Evolutionary conservation across 768 basidiomycete genomes (phyloP), one percentile per base, ranked within the genome.

Genomic region (Thelephora ganbajun): DNA sequence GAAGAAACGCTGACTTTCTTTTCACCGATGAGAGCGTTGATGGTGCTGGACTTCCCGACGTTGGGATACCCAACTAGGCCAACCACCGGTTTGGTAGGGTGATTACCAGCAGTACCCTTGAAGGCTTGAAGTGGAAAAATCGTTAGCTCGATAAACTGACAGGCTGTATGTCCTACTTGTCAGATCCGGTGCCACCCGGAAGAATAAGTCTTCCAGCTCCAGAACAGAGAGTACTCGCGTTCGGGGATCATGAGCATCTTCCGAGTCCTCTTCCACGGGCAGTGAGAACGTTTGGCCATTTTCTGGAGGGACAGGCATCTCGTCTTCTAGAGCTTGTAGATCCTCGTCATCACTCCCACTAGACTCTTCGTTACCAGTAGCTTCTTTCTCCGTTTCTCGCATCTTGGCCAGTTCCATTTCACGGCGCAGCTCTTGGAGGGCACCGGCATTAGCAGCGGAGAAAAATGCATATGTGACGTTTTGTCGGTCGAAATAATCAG

Each of bases 1-100:
- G 94, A 81, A 3, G 94, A 98, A 22, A 99, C 96, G 59, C 91
- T 96, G 53, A 99, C 96, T 72, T 88, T 91, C 69, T 96, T 94
- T 61, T 91, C 85, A 34, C 94, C 96, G 5, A 99, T 72, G 6
- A 99, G 73, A 5, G 94, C 86, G 61, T 99, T 99, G 58, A 99
- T 93, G 5, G 96, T 92, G 51, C 90, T 93, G 0, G 94, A 98
- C 65, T 99, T 99, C 13, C 96, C 96, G 19, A 97, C 94, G 58
- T 99, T 99, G 0, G 96, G 96, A 61, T 99, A 98, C 23, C 96
- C 96, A 36, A 99, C 96, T 12, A 99, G 77, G 30, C 91, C 91
- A 35, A 96, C 79, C 5, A 80, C 77, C 2, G 89, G 69, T 59
- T 77, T 89, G 20, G 68, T 61, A 1, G 81, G 77, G 7, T 68